A percentile compares a stretch with the other conserved stretches of the same genome.
Evolutionary conservation across 768 basidiomycete species (phyloP).

Genomic region (Podaxis carcinomalis): DNA sequence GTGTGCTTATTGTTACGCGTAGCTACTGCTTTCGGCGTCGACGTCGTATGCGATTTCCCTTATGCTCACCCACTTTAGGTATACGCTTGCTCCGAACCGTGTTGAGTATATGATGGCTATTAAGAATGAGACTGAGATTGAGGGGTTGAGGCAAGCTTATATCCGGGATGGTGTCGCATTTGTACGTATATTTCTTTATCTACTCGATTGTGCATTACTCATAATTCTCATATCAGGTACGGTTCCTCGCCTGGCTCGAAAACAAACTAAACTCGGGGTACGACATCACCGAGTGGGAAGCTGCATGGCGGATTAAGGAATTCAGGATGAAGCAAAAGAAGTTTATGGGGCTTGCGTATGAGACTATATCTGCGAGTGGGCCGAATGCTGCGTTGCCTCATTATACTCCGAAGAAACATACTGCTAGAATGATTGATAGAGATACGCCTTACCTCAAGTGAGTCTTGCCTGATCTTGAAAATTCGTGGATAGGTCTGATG

Average conservation of each 20-base stretch:
- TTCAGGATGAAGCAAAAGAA: conserved; percentile 67
- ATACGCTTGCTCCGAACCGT: conserved; percentile 65
- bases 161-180: conserved; percentile 86
- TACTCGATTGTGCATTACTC: no score
- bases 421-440: conserved; percentile 69
- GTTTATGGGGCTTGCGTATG: conserved; percentile 84
- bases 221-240: conserved; percentile 34
- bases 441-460: conserved; percentile 88
- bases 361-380: conserved; percentile 86
- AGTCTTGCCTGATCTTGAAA: conserved; percentile 22
- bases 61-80: conserved; percentile 80
- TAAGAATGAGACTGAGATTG: conserved; percentile 86
- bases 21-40: conserved; percentile 67
- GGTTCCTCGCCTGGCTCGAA: conserved; percentile 92
- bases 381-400: conserved; percentile 94
- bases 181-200: conserved; percentile 36
- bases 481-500: neutral
- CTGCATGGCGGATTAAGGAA: conserved; percentile 77
- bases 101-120: conserved; percentile 78
- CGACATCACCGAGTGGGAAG: conserved; percentile 89
- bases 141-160: conserved; percentile 81
- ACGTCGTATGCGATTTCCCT: conserved; percentile 82
- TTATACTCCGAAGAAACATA: conserved; percentile 72
- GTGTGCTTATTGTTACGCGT: neutral
- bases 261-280: conserved; percentile 70